A percentile compares a stretch with the other conserved stretches of the same genome.
These are phyloP conservation scores for Alternaria conjuncta DNA, from an alignment of 2,329 filamentous ascomycete species.

Conservation along the genomic window DNA sequence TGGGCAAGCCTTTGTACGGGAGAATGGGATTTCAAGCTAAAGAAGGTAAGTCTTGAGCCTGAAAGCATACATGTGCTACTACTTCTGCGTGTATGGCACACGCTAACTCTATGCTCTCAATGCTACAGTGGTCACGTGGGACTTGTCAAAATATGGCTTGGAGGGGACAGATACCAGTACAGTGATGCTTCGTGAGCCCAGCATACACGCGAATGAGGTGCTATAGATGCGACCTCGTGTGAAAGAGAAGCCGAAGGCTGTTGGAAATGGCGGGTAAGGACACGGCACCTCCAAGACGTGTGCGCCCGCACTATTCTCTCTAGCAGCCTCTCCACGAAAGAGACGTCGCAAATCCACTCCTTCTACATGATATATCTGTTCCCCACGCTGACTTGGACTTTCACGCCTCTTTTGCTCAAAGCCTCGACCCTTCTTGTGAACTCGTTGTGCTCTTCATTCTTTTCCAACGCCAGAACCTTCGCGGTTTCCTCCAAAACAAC, in stretches of 20 bases:
- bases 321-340: neutral
- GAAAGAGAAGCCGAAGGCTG: neutral
- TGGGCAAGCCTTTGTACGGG: constrained; percentile 51
- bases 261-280: neutral
- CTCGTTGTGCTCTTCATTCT: neutral
- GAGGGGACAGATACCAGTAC: constrained; percentile 37
- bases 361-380: neutral
- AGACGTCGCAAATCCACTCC: neutral
- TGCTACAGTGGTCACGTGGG: constrained; percentile 24
- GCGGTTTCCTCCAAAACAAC: neutral
- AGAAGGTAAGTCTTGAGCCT: neutral
- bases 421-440: constrained; percentile 7
- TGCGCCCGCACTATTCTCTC: neutral
- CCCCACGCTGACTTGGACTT: neutral
- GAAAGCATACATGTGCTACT: neutral
- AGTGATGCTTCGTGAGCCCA: constrained; percentile 38
- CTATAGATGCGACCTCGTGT: neutral
- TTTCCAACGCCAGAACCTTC: neutral
- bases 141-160: constrained; percentile 37
- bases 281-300: neutral
- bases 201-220: neutral
- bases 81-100: neutral
- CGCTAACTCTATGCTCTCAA: neutral
- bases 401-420: neutral
- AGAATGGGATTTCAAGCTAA: constrained; percentile 33